Percentiles rank a stretch among this genome's conserved stretches.
Evolutionary conservation across 2,329 filamentous ascomycete species (phyloP).

Genomic region (Ophiostoma montium): DNA sequence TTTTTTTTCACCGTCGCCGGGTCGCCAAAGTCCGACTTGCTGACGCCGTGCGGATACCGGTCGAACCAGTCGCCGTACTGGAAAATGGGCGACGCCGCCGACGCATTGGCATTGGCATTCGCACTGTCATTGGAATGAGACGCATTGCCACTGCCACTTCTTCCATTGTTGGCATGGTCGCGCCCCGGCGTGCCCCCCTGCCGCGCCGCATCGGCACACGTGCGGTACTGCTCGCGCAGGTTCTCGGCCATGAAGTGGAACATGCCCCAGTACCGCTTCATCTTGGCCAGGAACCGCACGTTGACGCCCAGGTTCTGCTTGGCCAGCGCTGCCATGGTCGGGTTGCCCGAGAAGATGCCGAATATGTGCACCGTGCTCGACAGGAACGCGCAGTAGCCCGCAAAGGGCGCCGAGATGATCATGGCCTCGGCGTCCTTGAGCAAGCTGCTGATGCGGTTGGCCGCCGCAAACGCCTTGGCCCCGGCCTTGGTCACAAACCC

Average conservation of each 20-base stretch:
- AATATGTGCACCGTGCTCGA: constrained; percentile 91
- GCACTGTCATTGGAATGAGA: too few species aligned
- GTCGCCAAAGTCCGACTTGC: constrained; percentile 69
- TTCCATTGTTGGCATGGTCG: too few species aligned
- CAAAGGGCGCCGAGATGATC: constrained; percentile 77
- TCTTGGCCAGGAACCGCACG: constrained; percentile 78
- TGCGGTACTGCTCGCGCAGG: constrained; percentile 73
- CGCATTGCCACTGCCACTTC: too few species aligned
- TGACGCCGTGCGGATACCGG: constrained; percentile 83
- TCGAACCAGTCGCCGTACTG: constrained; percentile 98
- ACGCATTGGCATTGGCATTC: constrained; percentile 29
- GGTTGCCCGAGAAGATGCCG: constrained; percentile 77
- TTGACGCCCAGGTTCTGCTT: constrained; percentile 79
- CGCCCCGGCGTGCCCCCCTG: constrained; percentile 49
- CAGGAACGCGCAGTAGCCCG: constrained; percentile 86
- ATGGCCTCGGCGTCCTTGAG: constrained; percentile 69
- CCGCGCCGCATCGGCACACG: constrained; percentile 67
- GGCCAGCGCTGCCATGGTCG: constrained; percentile 57
- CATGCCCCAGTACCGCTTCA: constrained; percentile 98
- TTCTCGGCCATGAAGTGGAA: constrained; percentile 95
- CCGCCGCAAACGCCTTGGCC: constrained; percentile 65
- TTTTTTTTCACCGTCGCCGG: constrained; percentile 52
- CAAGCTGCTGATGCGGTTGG: constrained; percentile 72
- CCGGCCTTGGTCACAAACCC: constrained; percentile 65
- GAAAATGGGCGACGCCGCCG: constrained; percentile 49